Conservation (phyloP, 2,329 filamentous ascomycete species). For the Epichloe baconii region DNA sequence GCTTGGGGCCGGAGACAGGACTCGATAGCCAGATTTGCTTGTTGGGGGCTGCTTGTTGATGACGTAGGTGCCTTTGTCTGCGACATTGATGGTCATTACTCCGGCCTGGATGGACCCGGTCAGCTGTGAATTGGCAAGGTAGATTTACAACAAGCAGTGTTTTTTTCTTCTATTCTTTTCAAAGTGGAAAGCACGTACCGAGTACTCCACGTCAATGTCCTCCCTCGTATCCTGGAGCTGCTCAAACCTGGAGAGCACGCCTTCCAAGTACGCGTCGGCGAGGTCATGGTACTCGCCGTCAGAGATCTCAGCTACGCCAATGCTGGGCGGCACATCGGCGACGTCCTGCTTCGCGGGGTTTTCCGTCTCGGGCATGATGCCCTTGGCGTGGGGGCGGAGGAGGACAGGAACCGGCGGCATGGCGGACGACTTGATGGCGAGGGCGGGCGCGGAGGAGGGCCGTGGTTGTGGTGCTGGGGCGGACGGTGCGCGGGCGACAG, state of each 20-base stretch:
- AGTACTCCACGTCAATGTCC: slow-evolving; percentile 79
- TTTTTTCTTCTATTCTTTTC: neutral
- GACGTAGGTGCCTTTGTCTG: slow-evolving; percentile 67
- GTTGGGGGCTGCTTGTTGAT: slow-evolving; percentile 99
- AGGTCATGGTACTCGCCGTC: slow-evolving; percentile 63
- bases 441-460: neutral
- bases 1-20: slow-evolving; percentile 80
- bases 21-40: slow-evolving; percentile 96
- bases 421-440: neutral
- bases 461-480: slow-evolving; percentile 8
- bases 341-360: slow-evolving; percentile 36
- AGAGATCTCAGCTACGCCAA: slow-evolving; percentile 48
- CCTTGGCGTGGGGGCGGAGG: slow-evolving; percentile 23
- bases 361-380: slow-evolving; percentile 46
- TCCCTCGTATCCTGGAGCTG: slow-evolving; percentile 57
- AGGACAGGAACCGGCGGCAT: slow-evolving; percentile 17
- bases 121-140: no score
- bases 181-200: slow-evolving; percentile 42
- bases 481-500: slow-evolving; percentile 13
- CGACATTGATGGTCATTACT: slow-evolving; percentile 64
- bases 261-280: slow-evolving; percentile 61
- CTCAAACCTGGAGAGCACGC: slow-evolving; percentile 49
- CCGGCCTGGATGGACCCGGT: slow-evolving; percentile 47
- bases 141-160: neutral
- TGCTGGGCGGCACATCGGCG: slow-evolving; percentile 23